Evolutionary conservation across 768 basidiomycete species (phyloP).

Genomic region (Lactarius tabidus): DNA sequence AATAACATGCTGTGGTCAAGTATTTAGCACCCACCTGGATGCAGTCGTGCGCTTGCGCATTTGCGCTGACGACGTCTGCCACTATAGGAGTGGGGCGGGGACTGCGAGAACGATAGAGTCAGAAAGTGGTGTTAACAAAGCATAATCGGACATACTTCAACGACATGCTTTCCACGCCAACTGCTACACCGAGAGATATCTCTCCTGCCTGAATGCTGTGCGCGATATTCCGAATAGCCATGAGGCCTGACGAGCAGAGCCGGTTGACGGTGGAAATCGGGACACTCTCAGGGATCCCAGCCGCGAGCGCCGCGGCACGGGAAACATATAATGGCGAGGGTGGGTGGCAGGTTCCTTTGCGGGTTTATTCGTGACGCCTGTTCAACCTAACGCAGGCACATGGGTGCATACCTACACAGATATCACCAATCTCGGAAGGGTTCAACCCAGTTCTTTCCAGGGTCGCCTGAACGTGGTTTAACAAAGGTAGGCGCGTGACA

Average conservation of each 20-base stretch:
- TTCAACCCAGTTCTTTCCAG: constrained; percentile 63
- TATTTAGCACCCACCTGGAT: constrained; percentile 48
- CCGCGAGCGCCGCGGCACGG: constrained; percentile 80
- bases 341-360: constrained; percentile 73
- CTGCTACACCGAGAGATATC: constrained; percentile 80
- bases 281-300: constrained; percentile 81
- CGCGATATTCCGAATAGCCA: constrained; percentile 89
- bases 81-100: constrained; percentile 72
- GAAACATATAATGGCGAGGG: constrained; percentile 81
- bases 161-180: constrained; percentile 81
- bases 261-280: constrained; percentile 92
- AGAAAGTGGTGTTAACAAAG: neutral
- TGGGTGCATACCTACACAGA: constrained; percentile 64
- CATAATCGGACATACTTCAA: constrained; percentile 49
- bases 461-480: constrained; percentile 47
- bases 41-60: constrained; percentile 68
- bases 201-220: constrained; percentile 83
- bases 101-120: constrained; percentile 36
- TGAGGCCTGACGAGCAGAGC: constrained; percentile 86
- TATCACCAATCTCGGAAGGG: constrained; percentile 72
- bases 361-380: neutral
- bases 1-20: neutral
- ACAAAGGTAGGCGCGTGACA: neutral
- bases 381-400: neutral
- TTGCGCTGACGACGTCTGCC: constrained; percentile 50